phyloP scores from a whole-genome alignment of 345 rosid genomes.

The Diplotaxis tenuifolia region DNA sequence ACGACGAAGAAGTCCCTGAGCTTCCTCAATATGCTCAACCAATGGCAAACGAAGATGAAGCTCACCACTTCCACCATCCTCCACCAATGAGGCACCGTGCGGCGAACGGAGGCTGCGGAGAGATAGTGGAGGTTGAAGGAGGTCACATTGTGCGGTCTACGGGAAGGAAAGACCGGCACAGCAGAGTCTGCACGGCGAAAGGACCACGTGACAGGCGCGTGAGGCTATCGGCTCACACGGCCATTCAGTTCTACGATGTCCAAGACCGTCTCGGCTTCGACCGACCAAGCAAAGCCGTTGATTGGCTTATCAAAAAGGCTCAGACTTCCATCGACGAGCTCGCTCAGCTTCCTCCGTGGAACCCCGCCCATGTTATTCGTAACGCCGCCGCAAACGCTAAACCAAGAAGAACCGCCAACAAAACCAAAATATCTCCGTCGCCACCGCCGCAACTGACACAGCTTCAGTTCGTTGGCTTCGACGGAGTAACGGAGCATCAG shows the following conservation, averaged over 20 bases:
- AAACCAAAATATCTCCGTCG: slow-evolving; percentile 10
- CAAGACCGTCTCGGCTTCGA: slow-evolving; percentile 95
- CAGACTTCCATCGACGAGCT: slow-evolving; percentile 84
- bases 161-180: slow-evolving; percentile 89
- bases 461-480: slow-evolving; percentile 28
- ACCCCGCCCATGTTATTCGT: slow-evolving; percentile 42
- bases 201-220: slow-evolving; percentile 94
- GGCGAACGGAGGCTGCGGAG: slow-evolving; percentile 43
- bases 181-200: slow-evolving; percentile 92
- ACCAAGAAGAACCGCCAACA: slow-evolving; percentile 22
- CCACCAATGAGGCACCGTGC: slow-evolving; percentile 41
- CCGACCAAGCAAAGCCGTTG: no score
- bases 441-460: slow-evolving; percentile 18
- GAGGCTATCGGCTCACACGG: no score
- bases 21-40: slow-evolving; percentile 41
- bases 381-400: slow-evolving; percentile 35
- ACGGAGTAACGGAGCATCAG: slow-evolving; percentile 23
- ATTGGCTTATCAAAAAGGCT: no score
- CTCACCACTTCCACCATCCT: slow-evolving; percentile 56
- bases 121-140: slow-evolving; percentile 95
- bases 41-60: slow-evolving; percentile 30
- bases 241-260: slow-evolving; percentile 91
- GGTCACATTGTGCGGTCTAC: slow-evolving; percentile 98
- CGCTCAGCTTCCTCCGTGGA: slow-evolving; percentile 85
- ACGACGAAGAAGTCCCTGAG: slow-evolving; percentile 44